Conservation (phyloP, 1,284 basidiomycete genomes). For the Amylostereum areolatum region DNA sequence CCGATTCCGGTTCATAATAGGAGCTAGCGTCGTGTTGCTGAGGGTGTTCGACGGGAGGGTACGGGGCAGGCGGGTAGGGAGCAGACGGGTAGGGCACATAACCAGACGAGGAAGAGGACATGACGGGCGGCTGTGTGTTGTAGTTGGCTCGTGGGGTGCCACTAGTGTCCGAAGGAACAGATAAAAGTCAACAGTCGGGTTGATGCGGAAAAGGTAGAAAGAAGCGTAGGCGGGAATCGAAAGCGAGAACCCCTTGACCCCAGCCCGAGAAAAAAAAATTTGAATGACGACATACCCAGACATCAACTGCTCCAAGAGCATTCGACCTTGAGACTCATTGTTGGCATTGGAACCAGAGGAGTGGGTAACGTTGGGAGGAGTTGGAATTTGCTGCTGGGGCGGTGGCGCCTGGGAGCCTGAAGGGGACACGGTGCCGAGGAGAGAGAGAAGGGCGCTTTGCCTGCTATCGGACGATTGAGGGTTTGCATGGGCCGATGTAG, state of each 20-base stretch:
- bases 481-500: slow-evolving; percentile 37
- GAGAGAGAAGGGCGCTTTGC: slow-evolving; percentile 66
- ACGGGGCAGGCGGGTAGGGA: slow-evolving; percentile 40
- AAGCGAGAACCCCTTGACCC: not conserved
- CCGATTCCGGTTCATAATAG: slow-evolving; percentile 36
- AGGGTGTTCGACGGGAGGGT: slow-evolving; percentile 21
- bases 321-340: slow-evolving; percentile 64
- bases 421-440: slow-evolving; percentile 42
- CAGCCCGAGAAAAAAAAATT: slow-evolving; percentile 2
- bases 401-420: slow-evolving; percentile 24
- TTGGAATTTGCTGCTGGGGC: slow-evolving; percentile 53
- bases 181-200: slow-evolving; percentile 5
- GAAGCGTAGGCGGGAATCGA: not conserved
- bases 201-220: slow-evolving; percentile 6
- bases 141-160: slow-evolving; percentile 9
- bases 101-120: too few species aligned
- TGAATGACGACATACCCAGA: slow-evolving; percentile 50
- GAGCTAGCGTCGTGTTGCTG: slow-evolving; percentile 22
- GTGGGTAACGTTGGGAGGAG: slow-evolving; percentile 60
- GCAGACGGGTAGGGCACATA: slow-evolving; percentile 26
- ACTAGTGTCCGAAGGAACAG: too few species aligned
- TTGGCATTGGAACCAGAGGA: slow-evolving; percentile 43
- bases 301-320: slow-evolving; percentile 74
- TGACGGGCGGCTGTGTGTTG: slow-evolving; percentile 7
- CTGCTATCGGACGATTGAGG: slow-evolving; percentile 37